Conservation (phyloP, 1,284 basidiomycete genomes). For the Ganoderma meredithae region DNA sequence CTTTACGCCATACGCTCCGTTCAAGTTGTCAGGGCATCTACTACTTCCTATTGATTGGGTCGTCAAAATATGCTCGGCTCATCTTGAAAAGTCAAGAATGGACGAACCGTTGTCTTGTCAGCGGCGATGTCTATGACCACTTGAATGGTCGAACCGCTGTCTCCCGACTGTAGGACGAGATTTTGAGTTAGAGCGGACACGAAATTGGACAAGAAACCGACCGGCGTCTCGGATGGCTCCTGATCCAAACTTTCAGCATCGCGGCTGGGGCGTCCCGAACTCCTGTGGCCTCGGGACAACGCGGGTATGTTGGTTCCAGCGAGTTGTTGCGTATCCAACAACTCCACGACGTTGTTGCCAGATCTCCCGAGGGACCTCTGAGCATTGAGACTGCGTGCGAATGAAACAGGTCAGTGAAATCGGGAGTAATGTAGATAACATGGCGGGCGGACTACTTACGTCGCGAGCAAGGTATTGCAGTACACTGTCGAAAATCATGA, state of each 20-base stretch:
- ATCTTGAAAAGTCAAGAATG: neutral
- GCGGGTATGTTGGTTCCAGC: neutral
- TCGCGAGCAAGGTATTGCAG: neutral
- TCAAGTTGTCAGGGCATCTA: neutral
- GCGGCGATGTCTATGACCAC: neutral
- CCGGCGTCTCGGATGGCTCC: neutral
- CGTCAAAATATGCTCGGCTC: neutral
- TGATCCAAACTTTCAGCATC: neutral
- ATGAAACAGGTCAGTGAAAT: neutral
- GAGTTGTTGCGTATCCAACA: neutral
- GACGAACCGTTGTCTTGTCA: neutral
- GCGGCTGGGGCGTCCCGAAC: neutral
- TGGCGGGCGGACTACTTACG: neutral
- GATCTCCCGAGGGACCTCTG: neutral
- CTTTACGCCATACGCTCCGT: too few species aligned
- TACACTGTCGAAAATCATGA: neutral
- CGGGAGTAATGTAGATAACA: neutral
- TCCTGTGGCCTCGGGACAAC: too few species aligned
- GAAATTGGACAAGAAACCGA: neutral
- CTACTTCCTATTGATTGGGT: neutral
- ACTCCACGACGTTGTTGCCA: neutral
- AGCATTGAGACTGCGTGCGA: neutral
- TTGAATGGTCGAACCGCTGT: neutral
- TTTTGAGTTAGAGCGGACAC: neutral
- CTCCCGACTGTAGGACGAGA: neutral